Percentiles rank a stretch among this genome's conserved stretches.
phyloP scores from a whole-genome alignment of 306 rosid genomes.

The Begonia masoniana region DNA sequence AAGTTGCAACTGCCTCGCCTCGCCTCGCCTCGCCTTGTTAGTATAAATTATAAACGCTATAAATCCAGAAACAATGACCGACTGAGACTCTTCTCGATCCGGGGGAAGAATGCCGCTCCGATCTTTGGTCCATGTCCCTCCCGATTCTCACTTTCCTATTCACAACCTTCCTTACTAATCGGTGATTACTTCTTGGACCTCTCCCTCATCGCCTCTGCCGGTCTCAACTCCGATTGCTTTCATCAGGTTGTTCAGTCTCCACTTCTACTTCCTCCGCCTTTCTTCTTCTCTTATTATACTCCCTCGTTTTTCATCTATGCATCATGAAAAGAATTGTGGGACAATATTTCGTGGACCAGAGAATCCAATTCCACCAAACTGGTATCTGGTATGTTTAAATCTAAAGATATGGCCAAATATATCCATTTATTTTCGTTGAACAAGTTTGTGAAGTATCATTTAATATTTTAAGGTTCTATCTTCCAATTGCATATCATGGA shows the following conservation, averaged over 20 bases:
- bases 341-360: slow-evolving; percentile 67
- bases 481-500: too few relatives aligned
- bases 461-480: too few relatives aligned
- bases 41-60: too few relatives aligned
- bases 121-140: slow-evolving; percentile 54
- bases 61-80: too few relatives aligned
- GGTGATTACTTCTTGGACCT: slow-evolving; percentile 82
- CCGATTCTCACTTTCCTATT: slow-evolving; percentile 79
- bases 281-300: too few relatives aligned
- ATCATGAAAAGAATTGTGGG: slow-evolving; percentile 85
- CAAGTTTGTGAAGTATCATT: background rate
- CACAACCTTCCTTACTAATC: slow-evolving; percentile 87
- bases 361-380: slow-evolving; percentile 46
- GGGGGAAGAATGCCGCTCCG: slow-evolving; percentile 11
- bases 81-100: too few relatives aligned
- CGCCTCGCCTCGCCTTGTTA: too few relatives aligned
- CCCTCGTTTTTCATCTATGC: slow-evolving; percentile 3
- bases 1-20: too few relatives aligned
- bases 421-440: background rate
- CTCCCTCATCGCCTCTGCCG: slow-evolving; percentile 53
- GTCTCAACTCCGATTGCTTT: slow-evolving; percentile 68
- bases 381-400: slow-evolving; percentile 40
- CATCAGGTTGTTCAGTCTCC: slow-evolving; percentile 31
- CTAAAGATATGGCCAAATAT: too few relatives aligned
- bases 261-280: too few relatives aligned